Evolutionary conservation across 2,329 filamentous ascomycete species (phyloP), one percentile per base, ranked within the genome.

Genomic region (Geosmithia morbida): DNA sequence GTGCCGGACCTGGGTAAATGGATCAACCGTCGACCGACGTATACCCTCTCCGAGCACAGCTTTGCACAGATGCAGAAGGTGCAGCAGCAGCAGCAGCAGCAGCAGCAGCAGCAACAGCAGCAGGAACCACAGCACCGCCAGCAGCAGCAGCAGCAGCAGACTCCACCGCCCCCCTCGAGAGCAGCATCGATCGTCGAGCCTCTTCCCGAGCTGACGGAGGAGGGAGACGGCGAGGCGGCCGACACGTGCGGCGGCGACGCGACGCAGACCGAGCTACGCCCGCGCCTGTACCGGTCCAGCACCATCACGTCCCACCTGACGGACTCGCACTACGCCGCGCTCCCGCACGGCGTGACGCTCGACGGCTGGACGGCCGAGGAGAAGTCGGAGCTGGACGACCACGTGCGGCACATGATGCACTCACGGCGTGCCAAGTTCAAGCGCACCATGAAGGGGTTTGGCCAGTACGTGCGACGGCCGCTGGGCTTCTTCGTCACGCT

Each of bases 341-440:
- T 92, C 1, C 87, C 87, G 0, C 82, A 88, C 49, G 83, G 84
- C 2, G 73, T 79, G 4, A 75, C 71, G 2, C 67, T 94, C 0
- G 77, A 85, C 7, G 84, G 82, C 13, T 94, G 87, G 87, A 79
- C 67, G 2, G 72, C 75, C 7, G 77, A 81, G 44, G 87, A 94
- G 51, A 82, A 87, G 57, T 72, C 73, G 50, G 80, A 87, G 58
- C 67, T 94, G 40, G 87, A 94, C 56, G 87, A 94, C 54, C 82
- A 90, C 59, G 87, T 94, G 17, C 75, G 87, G 30, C 87, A 94
- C 59, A 87, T 92, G 78, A 65, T 94, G 41, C 87, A 94, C 63
- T 94, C 87, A 7, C 77, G 79, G 48, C 76, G 85, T 16, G 84
- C 83, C 37, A 83, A 80, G 49, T 85, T 94, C 66, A 90, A 88